phyloP scores from a whole-genome alignment of 352 stramenopile genomes.

The Phytopythium boreale region DNA sequence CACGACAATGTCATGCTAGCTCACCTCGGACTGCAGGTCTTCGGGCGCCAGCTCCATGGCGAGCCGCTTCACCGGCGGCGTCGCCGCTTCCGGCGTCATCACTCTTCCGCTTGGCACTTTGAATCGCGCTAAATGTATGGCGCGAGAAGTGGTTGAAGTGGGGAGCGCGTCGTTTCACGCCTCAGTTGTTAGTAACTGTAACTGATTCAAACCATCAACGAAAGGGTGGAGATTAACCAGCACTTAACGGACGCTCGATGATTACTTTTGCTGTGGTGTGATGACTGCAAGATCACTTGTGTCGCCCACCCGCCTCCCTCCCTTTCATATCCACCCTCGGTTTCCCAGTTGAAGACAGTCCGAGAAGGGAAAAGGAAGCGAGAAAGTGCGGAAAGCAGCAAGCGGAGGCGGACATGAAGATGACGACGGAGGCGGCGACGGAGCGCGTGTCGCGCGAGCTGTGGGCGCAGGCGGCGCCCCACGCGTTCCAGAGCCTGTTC shows the following conservation, averaged over 20 bases:
- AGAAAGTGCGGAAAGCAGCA: conserved; percentile 7
- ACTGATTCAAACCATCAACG: too few species aligned
- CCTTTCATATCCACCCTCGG: not conserved
- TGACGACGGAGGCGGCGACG: not conserved
- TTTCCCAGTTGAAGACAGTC: conserved; percentile 4
- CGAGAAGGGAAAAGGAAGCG: not conserved
- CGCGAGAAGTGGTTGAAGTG: conserved; percentile 1
- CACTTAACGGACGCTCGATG: too few species aligned
- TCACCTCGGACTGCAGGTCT: conserved; percentile 60
- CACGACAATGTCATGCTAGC: not conserved
- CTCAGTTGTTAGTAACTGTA: too few species aligned
- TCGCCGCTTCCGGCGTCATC: conserved; percentile 14
- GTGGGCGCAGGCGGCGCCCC: conserved; percentile 28
- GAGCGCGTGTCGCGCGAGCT: conserved; percentile 11
- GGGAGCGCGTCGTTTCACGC: conserved; percentile 15
- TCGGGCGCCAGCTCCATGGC: conserved; percentile 48
- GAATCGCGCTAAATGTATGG: too few species aligned
- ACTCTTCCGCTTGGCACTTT: not conserved
- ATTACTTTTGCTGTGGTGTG: too few species aligned
- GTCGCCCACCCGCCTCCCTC: not conserved
- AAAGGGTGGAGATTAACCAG: too few species aligned
- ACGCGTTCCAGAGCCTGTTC: conserved; percentile 39
- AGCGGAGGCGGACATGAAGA: not conserved
- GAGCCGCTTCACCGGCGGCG: conserved; percentile 28
- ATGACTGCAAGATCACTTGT: not conserved